These are phyloP conservation scores for Torulaspora maleeae DNA, from an alignment of 805 yeast species.

Conservation along the genomic window DNA sequence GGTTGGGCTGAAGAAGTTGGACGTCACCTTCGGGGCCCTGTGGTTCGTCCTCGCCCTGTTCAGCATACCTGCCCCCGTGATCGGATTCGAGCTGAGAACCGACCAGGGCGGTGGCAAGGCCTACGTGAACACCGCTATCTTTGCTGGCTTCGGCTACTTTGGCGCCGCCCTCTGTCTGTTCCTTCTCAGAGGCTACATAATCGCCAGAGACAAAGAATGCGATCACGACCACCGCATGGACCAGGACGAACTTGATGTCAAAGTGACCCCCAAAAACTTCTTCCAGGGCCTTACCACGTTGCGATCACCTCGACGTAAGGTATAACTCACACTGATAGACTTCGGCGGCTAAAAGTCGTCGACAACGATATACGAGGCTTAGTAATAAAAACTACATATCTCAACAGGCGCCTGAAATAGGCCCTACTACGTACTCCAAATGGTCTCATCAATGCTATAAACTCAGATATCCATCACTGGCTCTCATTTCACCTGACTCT, in stretches of 20 bases:
- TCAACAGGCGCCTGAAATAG: no score
- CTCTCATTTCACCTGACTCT: no score
- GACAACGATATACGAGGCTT: neutral
- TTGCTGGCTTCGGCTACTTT: constrained; percentile 53
- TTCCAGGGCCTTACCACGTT: constrained; percentile 2
- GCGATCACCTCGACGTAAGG: constrained; percentile 3
- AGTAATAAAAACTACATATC: neutral
- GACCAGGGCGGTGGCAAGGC: constrained; percentile 32
- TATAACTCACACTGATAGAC: neutral
- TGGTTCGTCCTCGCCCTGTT: constrained; percentile 51
- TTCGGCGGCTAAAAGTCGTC: constrained; percentile 4
- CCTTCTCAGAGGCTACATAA: constrained; percentile 50
- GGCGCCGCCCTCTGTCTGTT: constrained; percentile 42
- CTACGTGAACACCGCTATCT: constrained; percentile 51
- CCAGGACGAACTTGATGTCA: constrained; percentile 23
- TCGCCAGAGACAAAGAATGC: constrained; percentile 42
- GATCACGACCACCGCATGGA: constrained; percentile 15
- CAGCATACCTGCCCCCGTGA: constrained; percentile 55
- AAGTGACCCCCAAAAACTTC: constrained; percentile 11
- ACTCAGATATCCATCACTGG: no score
- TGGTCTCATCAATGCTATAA: no score
- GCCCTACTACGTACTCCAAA: neutral
- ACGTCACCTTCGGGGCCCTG: constrained; percentile 46
- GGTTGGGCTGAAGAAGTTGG: constrained; percentile 50
- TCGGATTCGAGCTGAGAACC: constrained; percentile 50